phyloP scores from a whole-genome alignment of 2,329 filamentous ascomycete genomes.

The Penicillium sp. region DNA sequence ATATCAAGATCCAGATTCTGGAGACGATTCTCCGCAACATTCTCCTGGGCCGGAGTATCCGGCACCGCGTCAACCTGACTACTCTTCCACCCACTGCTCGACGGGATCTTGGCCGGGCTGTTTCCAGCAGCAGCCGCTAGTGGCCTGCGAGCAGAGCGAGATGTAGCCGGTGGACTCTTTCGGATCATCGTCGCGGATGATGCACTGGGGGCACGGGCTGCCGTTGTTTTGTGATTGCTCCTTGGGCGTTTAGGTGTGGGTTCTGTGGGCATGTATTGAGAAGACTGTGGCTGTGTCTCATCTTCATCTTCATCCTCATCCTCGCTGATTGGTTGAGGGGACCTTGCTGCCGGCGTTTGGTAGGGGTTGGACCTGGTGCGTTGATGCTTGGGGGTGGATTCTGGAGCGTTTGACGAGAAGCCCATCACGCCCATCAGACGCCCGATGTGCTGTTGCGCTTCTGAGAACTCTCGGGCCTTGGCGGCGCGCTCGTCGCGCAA shows the following conservation, averaged over 20 bases:
- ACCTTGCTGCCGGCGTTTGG: slow-evolving; percentile 8
- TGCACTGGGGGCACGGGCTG: slow-evolving; percentile 9
- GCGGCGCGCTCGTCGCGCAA: slow-evolving; percentile 37
- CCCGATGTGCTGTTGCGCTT: slow-evolving; percentile 42
- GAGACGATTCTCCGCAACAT: slow-evolving; percentile 24
- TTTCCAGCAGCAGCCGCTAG: slow-evolving; percentile 30
- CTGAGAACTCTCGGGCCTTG: slow-evolving; percentile 42
- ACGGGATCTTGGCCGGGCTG: slow-evolving; percentile 25
- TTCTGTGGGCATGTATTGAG: slow-evolving; percentile 18
- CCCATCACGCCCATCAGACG: slow-evolving; percentile 43
- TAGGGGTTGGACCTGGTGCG: slow-evolving; percentile 16
- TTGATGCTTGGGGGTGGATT: slow-evolving; percentile 19
- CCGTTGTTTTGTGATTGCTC: slow-evolving; percentile 20
- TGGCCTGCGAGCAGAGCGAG: slow-evolving; percentile 19
- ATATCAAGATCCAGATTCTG: slow-evolving; percentile 34
- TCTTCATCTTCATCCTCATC: slow-evolving; percentile 14
- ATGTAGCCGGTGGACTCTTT: slow-evolving; percentile 4
- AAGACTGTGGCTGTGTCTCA: slow-evolving; percentile 21
- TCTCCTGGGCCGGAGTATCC: slow-evolving; percentile 8
- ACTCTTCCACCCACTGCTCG: slow-evolving; percentile 11
- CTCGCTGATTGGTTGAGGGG: slow-evolving; percentile 17
- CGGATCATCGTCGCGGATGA: slow-evolving; percentile 4
- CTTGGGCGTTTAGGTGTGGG: slow-evolving; percentile 33
- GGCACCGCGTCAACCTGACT: slow-evolving; percentile 9
- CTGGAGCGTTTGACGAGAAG: slow-evolving; percentile 27